Conservation (phyloP, 495 filamentous ascomycete species). For the Penicillium desertorum region DNA sequence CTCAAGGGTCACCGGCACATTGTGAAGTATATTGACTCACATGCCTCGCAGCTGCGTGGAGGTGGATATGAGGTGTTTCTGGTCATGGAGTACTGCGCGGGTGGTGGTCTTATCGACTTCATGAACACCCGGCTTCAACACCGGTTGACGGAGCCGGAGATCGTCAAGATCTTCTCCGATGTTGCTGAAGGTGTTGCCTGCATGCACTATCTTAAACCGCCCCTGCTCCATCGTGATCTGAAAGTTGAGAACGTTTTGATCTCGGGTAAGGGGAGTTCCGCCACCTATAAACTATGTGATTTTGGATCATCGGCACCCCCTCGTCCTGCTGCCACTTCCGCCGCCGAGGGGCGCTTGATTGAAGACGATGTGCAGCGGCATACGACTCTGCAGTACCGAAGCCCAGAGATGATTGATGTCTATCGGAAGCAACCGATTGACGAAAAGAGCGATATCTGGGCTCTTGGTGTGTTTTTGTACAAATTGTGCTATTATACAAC, state of each 20-base stretch:
- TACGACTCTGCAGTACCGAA: slow-evolving; percentile 95
- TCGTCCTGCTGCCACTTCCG: slow-evolving; percentile 77
- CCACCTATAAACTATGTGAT: slow-evolving; percentile 91
- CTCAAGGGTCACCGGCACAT: slow-evolving; percentile 94
- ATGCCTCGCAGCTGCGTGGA: slow-evolving; percentile 87
- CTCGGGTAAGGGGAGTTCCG: slow-evolving; percentile 56
- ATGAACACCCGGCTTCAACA: slow-evolving; percentile 99
- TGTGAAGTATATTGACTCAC: slow-evolving; percentile 96
- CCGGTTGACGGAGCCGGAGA: slow-evolving; percentile 94
- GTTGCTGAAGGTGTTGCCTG: slow-evolving; percentile 94
- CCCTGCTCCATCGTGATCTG: slow-evolving; percentile 88
- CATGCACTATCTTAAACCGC: slow-evolving; percentile 97
- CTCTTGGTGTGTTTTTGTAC: slow-evolving; percentile 90
- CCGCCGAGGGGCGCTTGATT: slow-evolving; percentile 81
- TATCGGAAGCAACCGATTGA: slow-evolving; percentile 96
- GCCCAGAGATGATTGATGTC: slow-evolving; percentile 98
- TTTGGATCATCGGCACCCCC: slow-evolving; percentile 91
- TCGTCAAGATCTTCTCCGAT: slow-evolving; percentile 94
- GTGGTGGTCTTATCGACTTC: slow-evolving; percentile 95
- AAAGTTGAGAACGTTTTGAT: slow-evolving; percentile 99
- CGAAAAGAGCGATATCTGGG: slow-evolving; percentile 99
- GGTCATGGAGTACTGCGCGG: slow-evolving; percentile 87
- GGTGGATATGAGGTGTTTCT: slow-evolving; percentile 97
- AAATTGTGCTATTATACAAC: slow-evolving; percentile 99
- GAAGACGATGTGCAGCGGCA: slow-evolving; percentile 98